These are phyloP conservation scores for Tothia fuscella DNA, from an alignment of 2,329 filamentous ascomycete genomes.

Conservation along the genomic window DNA sequence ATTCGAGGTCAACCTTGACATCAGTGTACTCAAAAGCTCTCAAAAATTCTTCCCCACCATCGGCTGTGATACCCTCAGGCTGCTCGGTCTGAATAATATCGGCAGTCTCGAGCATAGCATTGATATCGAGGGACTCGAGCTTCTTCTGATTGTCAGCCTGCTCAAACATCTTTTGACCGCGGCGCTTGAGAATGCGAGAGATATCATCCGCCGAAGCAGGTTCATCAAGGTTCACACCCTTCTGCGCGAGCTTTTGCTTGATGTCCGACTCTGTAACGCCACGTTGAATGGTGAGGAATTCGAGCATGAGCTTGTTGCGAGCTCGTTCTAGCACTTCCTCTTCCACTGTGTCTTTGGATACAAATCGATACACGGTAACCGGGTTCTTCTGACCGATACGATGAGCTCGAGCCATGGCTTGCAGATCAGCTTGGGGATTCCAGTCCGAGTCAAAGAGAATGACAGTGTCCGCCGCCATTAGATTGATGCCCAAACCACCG, in stretches of 20 bases:
- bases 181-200: conserved; percentile 88
- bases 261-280: conserved; percentile 86
- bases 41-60: conserved; percentile 94
- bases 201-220: conserved; percentile 90
- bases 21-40: conserved; percentile 85
- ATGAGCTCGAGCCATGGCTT: conserved; percentile 97
- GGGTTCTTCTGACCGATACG: conserved; percentile 94
- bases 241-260: conserved; percentile 53
- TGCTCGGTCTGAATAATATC: conserved; percentile 96
- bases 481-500: conserved; percentile 93
- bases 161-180: conserved; percentile 99
- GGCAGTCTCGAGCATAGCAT: conserved; percentile 90
- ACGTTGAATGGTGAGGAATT: conserved; percentile 93
- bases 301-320: conserved; percentile 91
- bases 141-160: conserved; percentile 94
- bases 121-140: conserved; percentile 92
- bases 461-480: conserved; percentile 98
- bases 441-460: conserved; percentile 97
- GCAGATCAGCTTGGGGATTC: conserved; percentile 96
- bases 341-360: conserved; percentile 96
- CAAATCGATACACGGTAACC: conserved; percentile 89
- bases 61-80: conserved; percentile 84
- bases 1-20: conserved; percentile 90
- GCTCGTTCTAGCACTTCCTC: conserved; percentile 95
- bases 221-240: conserved; percentile 12